Evolutionary conservation across 2,329 filamentous ascomycete genomes (phyloP).

Genomic region (Herpotrichia juniperi): DNA sequence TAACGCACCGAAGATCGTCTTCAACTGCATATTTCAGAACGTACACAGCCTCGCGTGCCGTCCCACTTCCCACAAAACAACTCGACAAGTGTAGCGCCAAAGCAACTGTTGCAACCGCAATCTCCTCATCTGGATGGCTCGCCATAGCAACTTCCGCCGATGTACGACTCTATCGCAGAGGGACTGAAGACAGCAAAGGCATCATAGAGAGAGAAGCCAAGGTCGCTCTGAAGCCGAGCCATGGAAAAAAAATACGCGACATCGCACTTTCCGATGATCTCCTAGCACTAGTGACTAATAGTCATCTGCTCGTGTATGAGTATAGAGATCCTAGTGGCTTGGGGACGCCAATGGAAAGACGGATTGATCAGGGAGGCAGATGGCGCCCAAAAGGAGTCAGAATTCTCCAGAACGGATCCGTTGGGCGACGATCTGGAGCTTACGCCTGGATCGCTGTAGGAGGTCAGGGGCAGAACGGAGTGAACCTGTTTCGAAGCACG

Average conservation of each 20-base stretch:
- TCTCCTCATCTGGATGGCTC: constrained; percentile 21
- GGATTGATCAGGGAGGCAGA: constrained; percentile 14
- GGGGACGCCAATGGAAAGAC: neutral
- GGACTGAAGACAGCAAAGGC: constrained; percentile 10
- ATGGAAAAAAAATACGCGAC: constrained; percentile 17
- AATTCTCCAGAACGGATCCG: constrained; percentile 16
- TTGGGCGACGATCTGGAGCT: no score
- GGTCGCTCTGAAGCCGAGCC: neutral
- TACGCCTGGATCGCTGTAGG: constrained; percentile 24
- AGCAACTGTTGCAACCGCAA: constrained; percentile 14
- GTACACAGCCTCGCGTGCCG: no score
- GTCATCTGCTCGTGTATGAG: constrained; percentile 25
- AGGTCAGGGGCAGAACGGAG: constrained; percentile 24
- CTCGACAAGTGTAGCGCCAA: no score
- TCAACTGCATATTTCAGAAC: no score
- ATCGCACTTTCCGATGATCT: constrained; percentile 26
- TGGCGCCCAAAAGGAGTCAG: constrained; percentile 25
- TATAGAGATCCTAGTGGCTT: constrained; percentile 11
- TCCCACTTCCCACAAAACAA: no score
- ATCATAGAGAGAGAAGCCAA: constrained; percentile 5
- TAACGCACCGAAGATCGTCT: no score
- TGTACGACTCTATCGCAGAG: constrained; percentile 23
- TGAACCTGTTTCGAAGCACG: constrained; percentile 24
- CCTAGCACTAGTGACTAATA: constrained; percentile 26
- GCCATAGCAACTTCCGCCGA: constrained; percentile 18